A percentile compares a stretch with the other conserved stretches of the same genome.
phyloP scores from a whole-genome alignment of 2,329 filamentous ascomycete genomes.

The Graphilbum fragrans region DNA sequence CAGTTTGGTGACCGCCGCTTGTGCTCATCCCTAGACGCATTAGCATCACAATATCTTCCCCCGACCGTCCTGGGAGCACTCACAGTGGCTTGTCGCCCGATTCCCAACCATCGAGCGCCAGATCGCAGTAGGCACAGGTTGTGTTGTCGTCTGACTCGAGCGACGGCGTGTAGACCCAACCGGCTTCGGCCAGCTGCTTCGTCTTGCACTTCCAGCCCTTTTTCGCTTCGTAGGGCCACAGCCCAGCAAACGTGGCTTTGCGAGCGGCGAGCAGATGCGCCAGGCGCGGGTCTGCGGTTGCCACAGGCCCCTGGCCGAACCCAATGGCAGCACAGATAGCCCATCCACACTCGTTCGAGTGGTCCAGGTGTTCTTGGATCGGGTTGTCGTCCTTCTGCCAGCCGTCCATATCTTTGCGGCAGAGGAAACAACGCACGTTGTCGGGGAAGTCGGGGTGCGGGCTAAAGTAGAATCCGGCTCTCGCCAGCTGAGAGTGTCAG shows the following conservation, averaged over 20 bases:
- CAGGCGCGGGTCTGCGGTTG: conserved; percentile 61
- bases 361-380: conserved; percentile 71
- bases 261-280: conserved; percentile 64
- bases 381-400: conserved; percentile 87
- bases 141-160: conserved; percentile 77
- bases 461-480: conserved; percentile 82
- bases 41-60: conserved; percentile 1
- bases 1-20: conserved; percentile 67
- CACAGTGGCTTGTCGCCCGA: conserved; percentile 78
- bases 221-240: conserved; percentile 84
- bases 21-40: conserved; percentile 62
- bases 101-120: conserved; percentile 92
- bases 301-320: conserved; percentile 48
- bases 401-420: conserved; percentile 71
- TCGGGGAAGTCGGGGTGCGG: conserved; percentile 66
- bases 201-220: conserved; percentile 82
- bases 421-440: conserved; percentile 84
- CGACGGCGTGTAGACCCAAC: conserved; percentile 87
- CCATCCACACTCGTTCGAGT: conserved; percentile 77
- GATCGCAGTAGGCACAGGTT: conserved; percentile 79
- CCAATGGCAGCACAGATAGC: conserved; percentile 59
- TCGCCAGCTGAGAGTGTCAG: conserved; percentile 53
- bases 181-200: conserved; percentile 82
- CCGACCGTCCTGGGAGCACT: conserved; percentile 19
- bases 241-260: conserved; percentile 67